Conservation (phyloP, 768 basidiomycete species). For the Pulveroboletus sp. region DNA sequence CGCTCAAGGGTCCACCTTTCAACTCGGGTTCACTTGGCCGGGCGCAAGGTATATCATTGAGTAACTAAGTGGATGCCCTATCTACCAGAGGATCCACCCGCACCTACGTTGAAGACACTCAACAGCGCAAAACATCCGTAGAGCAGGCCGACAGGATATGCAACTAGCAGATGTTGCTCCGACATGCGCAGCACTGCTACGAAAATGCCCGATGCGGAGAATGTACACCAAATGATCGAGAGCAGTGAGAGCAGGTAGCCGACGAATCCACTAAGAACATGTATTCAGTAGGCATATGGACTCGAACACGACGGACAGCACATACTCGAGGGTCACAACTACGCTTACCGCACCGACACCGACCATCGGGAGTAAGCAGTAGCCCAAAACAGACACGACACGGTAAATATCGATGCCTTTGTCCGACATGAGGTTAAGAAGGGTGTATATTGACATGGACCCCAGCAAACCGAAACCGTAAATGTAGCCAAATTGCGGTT, state of each 20-base stretch:
- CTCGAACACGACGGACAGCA: constrained; percentile 16
- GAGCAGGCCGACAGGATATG: constrained; percentile 90
- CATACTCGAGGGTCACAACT: constrained; percentile 82
- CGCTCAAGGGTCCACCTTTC: background rate
- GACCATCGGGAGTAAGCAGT: constrained; percentile 96
- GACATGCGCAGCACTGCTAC: constrained; percentile 94
- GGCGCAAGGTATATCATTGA: constrained; percentile 1
- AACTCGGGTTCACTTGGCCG: background rate
- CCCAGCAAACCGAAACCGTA: constrained; percentile 98
- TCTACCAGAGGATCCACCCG: constrained; percentile 29
- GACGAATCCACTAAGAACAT: constrained; percentile 56
- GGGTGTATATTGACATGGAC: constrained; percentile 84
- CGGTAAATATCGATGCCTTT: constrained; percentile 94
- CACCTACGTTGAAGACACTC: constrained; percentile 76
- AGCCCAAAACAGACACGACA: constrained; percentile 90
- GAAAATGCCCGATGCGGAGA: constrained; percentile 93
- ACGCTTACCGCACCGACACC: constrained; percentile 88
- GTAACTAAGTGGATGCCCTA: constrained; percentile 17
- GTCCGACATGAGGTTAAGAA: constrained; percentile 96
- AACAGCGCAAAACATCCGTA: constrained; percentile 94
- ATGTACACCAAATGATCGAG: constrained; percentile 95
- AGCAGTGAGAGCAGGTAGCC: constrained; percentile 81
- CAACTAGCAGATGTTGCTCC: constrained; percentile 89
- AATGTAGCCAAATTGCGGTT: constrained; percentile 97
- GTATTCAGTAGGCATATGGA: constrained; percentile 1